phyloP scores from a whole-genome alignment of 192 early-diverging fungal genomes.

The Pilaira anomala region DNA sequence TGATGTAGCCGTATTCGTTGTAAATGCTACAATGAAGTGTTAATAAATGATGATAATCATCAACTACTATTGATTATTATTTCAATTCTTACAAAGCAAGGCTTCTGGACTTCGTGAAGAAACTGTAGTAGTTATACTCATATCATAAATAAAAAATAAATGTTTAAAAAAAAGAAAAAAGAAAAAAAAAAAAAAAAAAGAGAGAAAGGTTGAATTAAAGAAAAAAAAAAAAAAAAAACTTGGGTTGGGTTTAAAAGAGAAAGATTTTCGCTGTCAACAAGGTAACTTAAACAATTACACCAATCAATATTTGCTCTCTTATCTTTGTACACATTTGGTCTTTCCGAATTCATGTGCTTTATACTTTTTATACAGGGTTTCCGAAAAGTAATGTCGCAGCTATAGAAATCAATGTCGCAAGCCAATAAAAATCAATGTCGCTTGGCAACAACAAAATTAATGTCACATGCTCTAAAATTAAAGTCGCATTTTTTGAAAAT shows the following conservation, averaged over 20 bases:
- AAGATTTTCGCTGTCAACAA: neutral
- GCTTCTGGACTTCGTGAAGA: slow-evolving; percentile 38
- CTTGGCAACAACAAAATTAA: too few species aligned
- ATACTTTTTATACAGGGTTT: too few species aligned
- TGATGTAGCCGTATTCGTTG: slow-evolving; percentile 30
- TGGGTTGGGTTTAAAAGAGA: neutral
- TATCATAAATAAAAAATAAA: neutral
- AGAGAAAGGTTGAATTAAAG: slow-evolving; percentile 7
- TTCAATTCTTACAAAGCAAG: slow-evolving; percentile 27
- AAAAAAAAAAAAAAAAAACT: slow-evolving; percentile 1
- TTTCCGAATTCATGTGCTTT: too few species aligned
- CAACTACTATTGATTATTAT: neutral
- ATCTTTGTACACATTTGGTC: neutral
- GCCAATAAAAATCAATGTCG: too few species aligned
- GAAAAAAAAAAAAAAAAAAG: slow-evolving; percentile 4
- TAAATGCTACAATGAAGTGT: slow-evolving; percentile 23
- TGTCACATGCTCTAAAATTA: too few species aligned
- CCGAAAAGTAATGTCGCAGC: too few species aligned
- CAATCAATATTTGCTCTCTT: neutral
- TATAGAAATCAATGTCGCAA: too few species aligned
- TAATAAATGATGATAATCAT: neutral
- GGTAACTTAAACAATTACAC: neutral
- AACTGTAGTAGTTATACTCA: slow-evolving; percentile 19
- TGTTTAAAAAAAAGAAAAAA: neutral
- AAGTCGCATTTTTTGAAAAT: too few species aligned